Evolutionary conservation across 179 eudicot genomes (phyloP).

Genomic region (Actinidia arguta): DNA sequence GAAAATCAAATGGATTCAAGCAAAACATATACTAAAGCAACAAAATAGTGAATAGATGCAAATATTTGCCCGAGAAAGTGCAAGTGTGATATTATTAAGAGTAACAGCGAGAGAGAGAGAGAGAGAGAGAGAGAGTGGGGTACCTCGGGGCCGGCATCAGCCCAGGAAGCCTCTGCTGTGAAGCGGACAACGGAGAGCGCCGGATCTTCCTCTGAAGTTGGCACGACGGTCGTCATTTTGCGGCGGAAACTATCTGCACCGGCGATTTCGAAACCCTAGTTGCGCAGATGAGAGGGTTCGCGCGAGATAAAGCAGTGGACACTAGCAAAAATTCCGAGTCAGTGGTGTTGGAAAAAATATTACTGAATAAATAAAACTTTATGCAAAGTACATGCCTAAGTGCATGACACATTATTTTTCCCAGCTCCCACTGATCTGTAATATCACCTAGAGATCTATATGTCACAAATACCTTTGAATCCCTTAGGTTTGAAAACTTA

Average conservation of each 20-base stretch:
- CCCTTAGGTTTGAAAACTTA: no score
- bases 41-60: background rate
- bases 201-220: slow-evolving; percentile 88
- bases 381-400: no score
- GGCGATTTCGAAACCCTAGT: slow-evolving; percentile 7
- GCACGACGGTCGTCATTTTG: slow-evolving; percentile 81
- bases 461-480: no score
- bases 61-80: background rate
- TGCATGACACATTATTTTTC: no score
- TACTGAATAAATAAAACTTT: no score
- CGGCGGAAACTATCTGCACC: slow-evolving; percentile 12
- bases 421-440: no score
- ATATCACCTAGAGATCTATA: no score
- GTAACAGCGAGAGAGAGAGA: background rate
- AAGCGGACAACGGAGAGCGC: slow-evolving; percentile 83
- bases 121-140: background rate
- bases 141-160: slow-evolving; percentile 95
- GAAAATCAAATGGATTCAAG: no score
- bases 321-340: no score
- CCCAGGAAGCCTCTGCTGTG: slow-evolving; percentile 81
- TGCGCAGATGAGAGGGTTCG: background rate
- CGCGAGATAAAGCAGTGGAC: no score
- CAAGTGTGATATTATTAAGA: background rate
- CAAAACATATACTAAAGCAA: background rate
- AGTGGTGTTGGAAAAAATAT: no score